These are phyloP conservation scores for Fusarium succisae DNA, from an alignment of 2,329 filamentous ascomycete species.

Conservation along the genomic window DNA sequence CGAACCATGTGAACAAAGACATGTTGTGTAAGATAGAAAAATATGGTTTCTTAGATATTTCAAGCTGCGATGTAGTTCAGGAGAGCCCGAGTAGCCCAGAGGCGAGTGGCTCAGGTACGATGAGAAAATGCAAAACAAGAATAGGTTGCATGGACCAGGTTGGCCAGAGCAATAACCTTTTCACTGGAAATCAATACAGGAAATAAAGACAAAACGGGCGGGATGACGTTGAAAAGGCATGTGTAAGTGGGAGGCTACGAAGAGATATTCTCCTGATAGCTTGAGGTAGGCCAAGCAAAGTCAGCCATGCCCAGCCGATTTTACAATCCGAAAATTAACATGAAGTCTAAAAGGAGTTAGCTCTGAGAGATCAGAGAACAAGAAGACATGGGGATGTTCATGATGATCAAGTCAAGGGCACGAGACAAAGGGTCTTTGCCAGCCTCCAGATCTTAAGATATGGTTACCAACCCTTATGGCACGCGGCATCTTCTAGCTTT, in stretches of 20 bases:
- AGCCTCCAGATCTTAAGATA: background rate
- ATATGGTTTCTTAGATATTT: background rate
- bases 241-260: conserved; percentile 8
- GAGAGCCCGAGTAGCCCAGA: background rate
- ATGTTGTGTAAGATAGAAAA: conserved; percentile 46
- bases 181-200: background rate
- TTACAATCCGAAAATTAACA: background rate
- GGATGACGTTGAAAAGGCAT: background rate
- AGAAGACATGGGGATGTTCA: background rate
- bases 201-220: background rate
- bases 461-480: background rate
- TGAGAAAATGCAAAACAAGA: background rate
- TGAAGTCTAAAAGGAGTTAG: background rate
- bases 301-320: background rate
- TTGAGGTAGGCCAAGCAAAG: background rate
- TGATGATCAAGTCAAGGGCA: background rate
- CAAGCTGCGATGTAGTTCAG: background rate
- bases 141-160: background rate
- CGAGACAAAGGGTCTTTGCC: background rate
- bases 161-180: background rate
- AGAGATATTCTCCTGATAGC: background rate
- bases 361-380: background rate
- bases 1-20: conserved; percentile 64
- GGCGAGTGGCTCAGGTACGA: background rate
- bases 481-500: background rate